Evolutionary conservation across 2,329 filamentous ascomycete species (phyloP).

Genomic region (Didymella glomerata): DNA sequence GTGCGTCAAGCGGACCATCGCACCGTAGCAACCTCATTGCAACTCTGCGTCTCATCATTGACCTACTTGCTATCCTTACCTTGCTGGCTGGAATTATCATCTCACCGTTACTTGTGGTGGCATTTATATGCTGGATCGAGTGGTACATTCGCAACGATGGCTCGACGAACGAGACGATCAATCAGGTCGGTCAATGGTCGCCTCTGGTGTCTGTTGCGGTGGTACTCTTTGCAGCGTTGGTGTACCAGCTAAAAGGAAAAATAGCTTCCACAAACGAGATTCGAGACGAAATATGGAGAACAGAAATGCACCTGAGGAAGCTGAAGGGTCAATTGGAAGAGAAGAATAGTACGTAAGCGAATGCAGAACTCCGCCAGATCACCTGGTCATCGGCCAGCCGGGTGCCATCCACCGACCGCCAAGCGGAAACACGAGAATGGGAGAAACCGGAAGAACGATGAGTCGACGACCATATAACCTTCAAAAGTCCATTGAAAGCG

Average conservation of each 20-base stretch:
- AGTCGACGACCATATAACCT: not conserved
- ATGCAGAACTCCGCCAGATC: not conserved
- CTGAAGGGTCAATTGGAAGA: not conserved
- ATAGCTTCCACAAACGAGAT: not conserved
- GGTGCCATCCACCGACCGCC: slow-evolving; percentile 1
- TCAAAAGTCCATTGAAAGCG: too few species aligned
- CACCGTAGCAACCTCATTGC: not conserved
- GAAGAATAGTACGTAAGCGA: not conserved
- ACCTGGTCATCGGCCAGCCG: slow-evolving; percentile 44
- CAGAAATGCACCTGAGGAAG: not conserved
- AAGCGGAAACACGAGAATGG: not conserved
- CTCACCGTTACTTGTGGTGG: slow-evolving; percentile 15
- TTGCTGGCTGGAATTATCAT: slow-evolving; percentile 17
- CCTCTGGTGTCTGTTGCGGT: slow-evolving; percentile 15
- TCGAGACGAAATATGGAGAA: not conserved
- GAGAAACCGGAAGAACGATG: not conserved
- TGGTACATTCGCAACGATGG: slow-evolving; percentile 29
- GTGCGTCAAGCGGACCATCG: not conserved
- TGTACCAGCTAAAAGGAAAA: slow-evolving; percentile 10
- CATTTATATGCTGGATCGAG: slow-evolving; percentile 26
- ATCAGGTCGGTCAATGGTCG: slow-evolving; percentile 23
- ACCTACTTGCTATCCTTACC: slow-evolving; percentile 9
- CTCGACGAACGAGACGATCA: slow-evolving; percentile 17
- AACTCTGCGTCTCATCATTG: not conserved
- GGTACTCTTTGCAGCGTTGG: slow-evolving; percentile 10